A percentile compares a stretch with the other conserved stretches of the same genome.
Conservation (phyloP, 2,329 filamentous ascomycete species). For the Capronia epimyces region DNA sequence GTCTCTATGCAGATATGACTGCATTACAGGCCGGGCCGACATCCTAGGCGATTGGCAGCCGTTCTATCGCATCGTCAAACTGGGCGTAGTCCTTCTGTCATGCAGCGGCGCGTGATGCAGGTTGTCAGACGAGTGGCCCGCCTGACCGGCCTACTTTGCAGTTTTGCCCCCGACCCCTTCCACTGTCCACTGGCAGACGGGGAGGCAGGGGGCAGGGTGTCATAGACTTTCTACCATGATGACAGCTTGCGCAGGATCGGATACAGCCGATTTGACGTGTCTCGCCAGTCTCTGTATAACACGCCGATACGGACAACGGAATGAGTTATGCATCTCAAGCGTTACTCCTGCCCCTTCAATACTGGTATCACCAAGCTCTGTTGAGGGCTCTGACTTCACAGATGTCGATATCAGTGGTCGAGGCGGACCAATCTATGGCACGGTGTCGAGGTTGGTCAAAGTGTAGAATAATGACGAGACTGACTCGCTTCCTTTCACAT, state of each 20-base stretch:
- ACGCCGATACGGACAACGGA: neutral
- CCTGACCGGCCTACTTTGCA: neutral
- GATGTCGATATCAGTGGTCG: too few species aligned
- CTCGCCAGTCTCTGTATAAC: neutral
- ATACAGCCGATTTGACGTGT: conserved; percentile 3
- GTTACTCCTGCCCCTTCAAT: too few species aligned
- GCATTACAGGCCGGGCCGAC: neutral
- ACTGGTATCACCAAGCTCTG: too few species aligned
- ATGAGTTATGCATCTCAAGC: too few species aligned
- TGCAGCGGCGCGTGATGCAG: neutral
- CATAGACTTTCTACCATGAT: neutral
- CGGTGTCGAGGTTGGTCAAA: neutral
- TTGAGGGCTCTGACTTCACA: too few species aligned
- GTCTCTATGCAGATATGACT: neutral
- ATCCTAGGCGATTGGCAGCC: neutral
- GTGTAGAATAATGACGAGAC: neutral
- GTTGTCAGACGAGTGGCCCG: neutral
- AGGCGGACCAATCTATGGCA: neutral
- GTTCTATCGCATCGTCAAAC: neutral
- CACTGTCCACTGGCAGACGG: too few species aligned
- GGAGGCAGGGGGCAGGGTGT: neutral
- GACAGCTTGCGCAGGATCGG: neutral
- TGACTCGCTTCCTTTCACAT: neutral
- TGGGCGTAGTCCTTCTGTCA: neutral
- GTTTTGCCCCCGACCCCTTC: too few species aligned